Conservation (phyloP, 139 green algal species). For the Pseudopediastrum boryanum region DNA sequence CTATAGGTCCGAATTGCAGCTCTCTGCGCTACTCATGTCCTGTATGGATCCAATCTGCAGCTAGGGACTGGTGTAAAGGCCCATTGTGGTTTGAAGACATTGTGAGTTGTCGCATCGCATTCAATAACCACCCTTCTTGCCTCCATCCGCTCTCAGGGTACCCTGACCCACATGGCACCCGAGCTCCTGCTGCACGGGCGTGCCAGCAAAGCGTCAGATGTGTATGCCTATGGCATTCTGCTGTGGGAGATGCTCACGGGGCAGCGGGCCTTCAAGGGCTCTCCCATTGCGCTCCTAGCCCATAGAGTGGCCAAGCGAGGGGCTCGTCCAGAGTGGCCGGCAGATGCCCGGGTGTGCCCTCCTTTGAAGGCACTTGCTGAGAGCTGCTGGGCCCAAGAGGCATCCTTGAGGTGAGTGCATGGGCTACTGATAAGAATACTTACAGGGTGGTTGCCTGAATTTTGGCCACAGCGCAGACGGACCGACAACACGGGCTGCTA, state of each 20-base stretch:
- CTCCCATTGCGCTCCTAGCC: conserved; percentile 42
- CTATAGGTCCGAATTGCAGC: no score
- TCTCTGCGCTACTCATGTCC: no score
- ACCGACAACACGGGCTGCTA: no score
- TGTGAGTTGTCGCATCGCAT: no score
- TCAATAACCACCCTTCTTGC: not conserved
- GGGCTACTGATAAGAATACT: no score
- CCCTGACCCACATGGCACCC: conserved; percentile 62
- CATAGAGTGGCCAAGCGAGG: conserved; percentile 45
- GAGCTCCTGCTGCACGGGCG: conserved; percentile 50
- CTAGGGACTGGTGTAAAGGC: no score
- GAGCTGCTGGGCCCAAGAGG: conserved; percentile 29
- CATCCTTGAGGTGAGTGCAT: conserved; percentile 10
- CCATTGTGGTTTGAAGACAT: no score
- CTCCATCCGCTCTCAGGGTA: conserved; percentile 40
- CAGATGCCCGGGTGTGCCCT: not conserved
- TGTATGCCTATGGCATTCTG: conserved; percentile 53
- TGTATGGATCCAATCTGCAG: no score
- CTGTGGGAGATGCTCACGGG: conserved; percentile 45
- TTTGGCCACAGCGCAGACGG: no score
- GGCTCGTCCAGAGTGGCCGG: conserved; percentile 40
- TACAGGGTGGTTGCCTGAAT: no score
- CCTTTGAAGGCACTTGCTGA: conserved; percentile 13
- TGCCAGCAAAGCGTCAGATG: conserved; percentile 40
- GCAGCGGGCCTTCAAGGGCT: conserved; percentile 43